phyloP scores from a whole-genome alignment of 176 grass and related monocot species.

The Paspalum notatum region DNA sequence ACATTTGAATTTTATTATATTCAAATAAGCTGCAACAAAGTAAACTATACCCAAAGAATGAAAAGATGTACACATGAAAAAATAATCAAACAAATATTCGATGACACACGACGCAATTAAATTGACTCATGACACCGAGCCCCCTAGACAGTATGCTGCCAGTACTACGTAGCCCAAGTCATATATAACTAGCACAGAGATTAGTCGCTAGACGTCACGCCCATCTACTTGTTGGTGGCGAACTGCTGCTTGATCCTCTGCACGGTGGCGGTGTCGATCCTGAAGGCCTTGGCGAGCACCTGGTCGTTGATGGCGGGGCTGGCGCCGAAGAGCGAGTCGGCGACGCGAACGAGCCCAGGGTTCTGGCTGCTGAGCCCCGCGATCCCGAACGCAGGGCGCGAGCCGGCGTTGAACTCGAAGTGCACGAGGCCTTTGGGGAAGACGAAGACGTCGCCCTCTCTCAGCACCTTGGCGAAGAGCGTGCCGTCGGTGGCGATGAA shows the following conservation, averaged over 20 bases:
- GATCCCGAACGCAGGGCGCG: not conserved
- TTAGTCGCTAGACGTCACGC: too few species aligned
- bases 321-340: slow-evolving; percentile 48
- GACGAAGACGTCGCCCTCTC: slow-evolving; percentile 44
- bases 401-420: slow-evolving; percentile 45
- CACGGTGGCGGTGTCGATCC: slow-evolving; percentile 19
- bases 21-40: too few species aligned
- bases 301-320: slow-evolving; percentile 30
- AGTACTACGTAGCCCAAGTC: too few species aligned
- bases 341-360: slow-evolving; percentile 36
- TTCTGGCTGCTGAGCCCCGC: slow-evolving; percentile 52
- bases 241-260: slow-evolving; percentile 37
- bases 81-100: too few species aligned
- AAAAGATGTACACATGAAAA: too few species aligned
- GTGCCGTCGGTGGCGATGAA: slow-evolving; percentile 43
- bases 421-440: slow-evolving; percentile 52
- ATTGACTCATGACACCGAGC: too few species aligned
- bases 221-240: not conserved
- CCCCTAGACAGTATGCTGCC: too few species aligned
- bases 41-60: too few species aligned
- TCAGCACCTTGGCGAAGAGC: slow-evolving; percentile 30
- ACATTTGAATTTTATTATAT: too few species aligned
- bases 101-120: too few species aligned
- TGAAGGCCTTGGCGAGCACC: slow-evolving; percentile 46
- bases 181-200: too few species aligned